A percentile compares a stretch with the other conserved stretches of the same genome.
Evolutionary conservation across 768 basidiomycete species (phyloP).

Genomic region (Mycena olivaceomarginata): DNA sequence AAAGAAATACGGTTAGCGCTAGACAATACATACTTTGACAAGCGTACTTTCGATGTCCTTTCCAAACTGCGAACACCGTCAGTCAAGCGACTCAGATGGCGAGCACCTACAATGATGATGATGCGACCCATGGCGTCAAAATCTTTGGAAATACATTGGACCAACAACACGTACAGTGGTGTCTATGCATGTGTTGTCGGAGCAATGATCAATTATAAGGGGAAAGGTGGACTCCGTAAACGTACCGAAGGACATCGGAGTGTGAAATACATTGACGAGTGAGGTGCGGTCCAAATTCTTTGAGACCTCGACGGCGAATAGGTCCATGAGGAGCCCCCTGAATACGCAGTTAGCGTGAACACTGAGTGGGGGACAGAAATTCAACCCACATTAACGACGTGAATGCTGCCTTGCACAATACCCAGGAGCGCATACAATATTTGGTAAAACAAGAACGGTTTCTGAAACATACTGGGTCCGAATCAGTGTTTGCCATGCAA

Average conservation of each 20-base stretch:
- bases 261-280: conserved; percentile 74
- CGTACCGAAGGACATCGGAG: conserved; percentile 87
- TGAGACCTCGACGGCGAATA: conserved; percentile 76
- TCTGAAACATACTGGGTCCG: conserved; percentile 62
- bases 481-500: not conserved
- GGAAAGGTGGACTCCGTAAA: not conserved
- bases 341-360: not conserved
- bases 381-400: conserved; percentile 72
- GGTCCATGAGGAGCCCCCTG: conserved; percentile 73
- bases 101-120: conserved; percentile 61
- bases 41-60: conserved; percentile 78
- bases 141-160: not conserved
- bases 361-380: not conserved
- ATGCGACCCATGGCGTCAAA: conserved; percentile 70
- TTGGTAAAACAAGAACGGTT: conserved; percentile 77
- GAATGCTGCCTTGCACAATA: conserved; percentile 70
- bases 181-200: conserved; percentile 27
- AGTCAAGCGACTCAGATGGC: not conserved
- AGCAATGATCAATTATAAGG: not conserved
- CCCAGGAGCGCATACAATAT: conserved; percentile 78
- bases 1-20: not conserved
- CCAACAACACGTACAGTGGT: conserved; percentile 25
- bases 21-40: not conserved
- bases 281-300: conserved; percentile 76
- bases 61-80: conserved; percentile 61